Evolutionary conservation across 306 rosid species (phyloP).

Genomic region (Cicer chorassanicum): DNA sequence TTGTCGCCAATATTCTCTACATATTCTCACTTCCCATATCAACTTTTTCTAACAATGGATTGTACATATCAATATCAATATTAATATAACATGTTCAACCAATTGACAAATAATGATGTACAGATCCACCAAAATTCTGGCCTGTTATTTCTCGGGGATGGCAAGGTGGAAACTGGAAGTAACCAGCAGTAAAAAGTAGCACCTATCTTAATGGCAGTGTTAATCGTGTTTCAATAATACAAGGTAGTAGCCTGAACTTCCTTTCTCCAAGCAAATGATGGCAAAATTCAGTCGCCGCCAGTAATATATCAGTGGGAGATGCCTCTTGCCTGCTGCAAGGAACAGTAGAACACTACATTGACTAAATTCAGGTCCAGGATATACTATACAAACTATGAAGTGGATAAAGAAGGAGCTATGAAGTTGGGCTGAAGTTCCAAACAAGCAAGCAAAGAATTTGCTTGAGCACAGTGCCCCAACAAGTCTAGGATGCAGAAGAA

Average conservation of each 20-base stretch:
- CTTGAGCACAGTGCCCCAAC: conserved; percentile 24
- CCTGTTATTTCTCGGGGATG: conserved; percentile 26
- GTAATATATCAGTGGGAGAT: conserved; percentile 25
- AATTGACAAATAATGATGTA: conserved; percentile 21
- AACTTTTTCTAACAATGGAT: conserved; percentile 1
- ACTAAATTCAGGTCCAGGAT: conserved; percentile 33
- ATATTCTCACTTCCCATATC: not conserved
- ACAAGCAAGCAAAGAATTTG: conserved; percentile 40
- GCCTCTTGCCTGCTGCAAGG: conserved; percentile 29
- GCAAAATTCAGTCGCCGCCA: conserved; percentile 19
- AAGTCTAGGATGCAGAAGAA: conserved; percentile 11
- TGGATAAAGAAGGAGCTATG: conserved; percentile 20
- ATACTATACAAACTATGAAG: conserved; percentile 40
- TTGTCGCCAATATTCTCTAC: not conserved
- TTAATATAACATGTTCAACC: conserved; percentile 9
- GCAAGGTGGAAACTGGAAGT: conserved; percentile 5
- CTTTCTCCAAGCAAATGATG: conserved; percentile 11
- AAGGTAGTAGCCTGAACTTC: conserved; percentile 30
- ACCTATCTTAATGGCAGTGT: conserved; percentile 31
- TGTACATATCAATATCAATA: not conserved
- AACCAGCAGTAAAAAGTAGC: conserved; percentile 17
- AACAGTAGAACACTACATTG: conserved; percentile 32
- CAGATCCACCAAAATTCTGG: conserved; percentile 34
- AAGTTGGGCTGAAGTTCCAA: conserved; percentile 36
- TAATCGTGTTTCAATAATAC: conserved; percentile 35